Evolutionary conservation across 352 stramenopile species (phyloP).

Genomic region (Pythium utonaiense): DNA sequence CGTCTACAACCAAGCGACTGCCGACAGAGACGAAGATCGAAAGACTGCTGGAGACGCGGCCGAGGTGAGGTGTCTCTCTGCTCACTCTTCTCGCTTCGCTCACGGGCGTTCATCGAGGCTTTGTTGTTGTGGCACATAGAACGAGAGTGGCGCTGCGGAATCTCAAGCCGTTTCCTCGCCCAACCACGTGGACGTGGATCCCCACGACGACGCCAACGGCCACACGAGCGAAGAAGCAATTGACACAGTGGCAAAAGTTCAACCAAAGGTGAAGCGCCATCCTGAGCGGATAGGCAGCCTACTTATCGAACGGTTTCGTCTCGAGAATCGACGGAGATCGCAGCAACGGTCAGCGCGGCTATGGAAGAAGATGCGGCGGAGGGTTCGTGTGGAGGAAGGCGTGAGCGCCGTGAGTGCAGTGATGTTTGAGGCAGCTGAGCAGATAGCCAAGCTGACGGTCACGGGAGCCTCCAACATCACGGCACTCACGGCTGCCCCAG

Average conservation of each 20-base stretch:
- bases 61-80: background rate
- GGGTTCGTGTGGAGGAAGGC: constrained; percentile 57
- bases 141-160: background rate
- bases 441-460: constrained; percentile 35
- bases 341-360: constrained; percentile 57
- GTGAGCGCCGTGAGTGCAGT: constrained; percentile 35
- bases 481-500: background rate
- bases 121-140: background rate
- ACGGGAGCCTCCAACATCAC: background rate
- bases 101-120: background rate
- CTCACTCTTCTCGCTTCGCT: background rate
- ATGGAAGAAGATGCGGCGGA: constrained; percentile 55
- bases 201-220: constrained; percentile 14
- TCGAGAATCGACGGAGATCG: constrained; percentile 43
- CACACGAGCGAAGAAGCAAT: constrained; percentile 16
- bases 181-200: background rate
- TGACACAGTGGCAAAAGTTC: background rate
- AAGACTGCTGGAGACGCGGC: background rate
- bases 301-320: constrained; percentile 49
- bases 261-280: background rate
- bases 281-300: constrained; percentile 19
- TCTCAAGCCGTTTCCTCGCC: background rate
- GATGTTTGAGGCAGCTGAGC: constrained; percentile 32
- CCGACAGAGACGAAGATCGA: background rate
- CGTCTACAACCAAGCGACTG: constrained; percentile 46